Conservation (phyloP, 164 flowering plant genomes). For the grape (Vitis vinifera) region DNA sequence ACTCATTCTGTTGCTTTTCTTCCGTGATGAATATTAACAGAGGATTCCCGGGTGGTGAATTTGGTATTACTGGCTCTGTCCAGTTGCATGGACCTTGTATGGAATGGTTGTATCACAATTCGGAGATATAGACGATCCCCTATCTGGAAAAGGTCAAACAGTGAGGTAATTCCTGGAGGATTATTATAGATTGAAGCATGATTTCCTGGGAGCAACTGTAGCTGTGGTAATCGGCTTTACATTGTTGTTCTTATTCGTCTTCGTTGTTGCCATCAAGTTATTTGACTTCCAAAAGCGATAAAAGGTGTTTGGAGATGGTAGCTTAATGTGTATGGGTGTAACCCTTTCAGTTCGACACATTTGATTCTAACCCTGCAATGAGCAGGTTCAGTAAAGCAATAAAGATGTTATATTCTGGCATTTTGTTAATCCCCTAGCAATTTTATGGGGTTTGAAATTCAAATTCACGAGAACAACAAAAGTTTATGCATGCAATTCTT, state of each 20-base stretch:
- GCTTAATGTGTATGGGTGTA: no score
- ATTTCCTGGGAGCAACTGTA: constrained; percentile 13
- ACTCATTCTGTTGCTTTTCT: no score
- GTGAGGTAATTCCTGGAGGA: constrained; percentile 9
- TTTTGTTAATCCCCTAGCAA: no score
- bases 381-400: no score
- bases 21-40: constrained; percentile 10
- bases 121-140: constrained; percentile 8
- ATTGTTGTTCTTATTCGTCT: constrained; percentile 21
- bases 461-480: no score
- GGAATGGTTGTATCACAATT: constrained; percentile 13
- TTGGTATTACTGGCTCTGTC: constrained; percentile 30
- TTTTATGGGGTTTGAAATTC: no score
- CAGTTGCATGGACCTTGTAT: constrained; percentile 9
- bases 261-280: constrained; percentile 21
- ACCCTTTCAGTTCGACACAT: no score
- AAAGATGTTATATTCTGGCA: no score
- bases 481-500: no score
- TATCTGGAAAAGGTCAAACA: neutral
- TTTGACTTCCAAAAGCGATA: constrained; percentile 32
- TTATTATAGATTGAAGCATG: constrained; percentile 20
- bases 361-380: no score
- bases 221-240: constrained; percentile 8
- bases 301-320: no score
- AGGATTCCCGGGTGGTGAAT: constrained; percentile 37